Conservation (phyloP, 2,329 filamentous ascomycete genomes). For the Periconia sp. region DNA sequence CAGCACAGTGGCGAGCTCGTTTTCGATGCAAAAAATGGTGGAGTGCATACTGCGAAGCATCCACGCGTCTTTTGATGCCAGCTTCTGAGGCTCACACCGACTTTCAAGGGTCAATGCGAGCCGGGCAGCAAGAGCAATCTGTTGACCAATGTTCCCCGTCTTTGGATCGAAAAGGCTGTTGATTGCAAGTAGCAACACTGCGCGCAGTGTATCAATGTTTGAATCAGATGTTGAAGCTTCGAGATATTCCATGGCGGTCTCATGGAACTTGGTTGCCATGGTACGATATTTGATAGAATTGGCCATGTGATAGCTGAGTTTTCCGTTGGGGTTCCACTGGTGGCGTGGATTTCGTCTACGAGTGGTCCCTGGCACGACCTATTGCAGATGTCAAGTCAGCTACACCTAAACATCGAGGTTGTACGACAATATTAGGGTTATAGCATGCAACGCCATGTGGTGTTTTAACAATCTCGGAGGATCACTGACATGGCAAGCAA, state of each 20-base stretch:
- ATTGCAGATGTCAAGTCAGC: no score
- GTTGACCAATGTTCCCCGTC: conserved; percentile 38
- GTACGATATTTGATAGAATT: conserved; percentile 33
- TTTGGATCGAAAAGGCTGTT: conserved; percentile 40
- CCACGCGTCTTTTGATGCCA: conserved; percentile 19
- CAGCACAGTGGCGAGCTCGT: conserved; percentile 37
- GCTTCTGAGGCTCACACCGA: conserved; percentile 28
- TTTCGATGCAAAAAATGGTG: conserved; percentile 40
- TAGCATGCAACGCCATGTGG: no score
- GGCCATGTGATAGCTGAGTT: conserved; percentile 31
- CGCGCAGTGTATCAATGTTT: conserved; percentile 33
- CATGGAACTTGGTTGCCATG: conserved; percentile 28
- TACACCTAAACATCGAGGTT: no score
- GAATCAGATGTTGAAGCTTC: conserved; percentile 36
- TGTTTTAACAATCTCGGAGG: conserved; percentile 12
- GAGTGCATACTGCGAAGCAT: conserved; percentile 36
- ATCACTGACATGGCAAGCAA: conserved; percentile 29
- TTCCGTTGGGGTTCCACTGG: conserved; percentile 24
- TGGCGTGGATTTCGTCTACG: conserved; percentile 22
- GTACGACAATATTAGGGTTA: no score
- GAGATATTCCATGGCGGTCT: conserved; percentile 34
- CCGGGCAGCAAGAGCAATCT: conserved; percentile 38
- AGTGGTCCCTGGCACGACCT: conserved; percentile 22
- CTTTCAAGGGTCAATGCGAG: conserved; percentile 34
- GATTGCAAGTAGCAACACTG: conserved; percentile 36